Evolutionary conservation across 2,329 filamentous ascomycete genomes (phyloP), one percentile per base, ranked within the genome.

Genomic region (Phoma sp.): DNA sequence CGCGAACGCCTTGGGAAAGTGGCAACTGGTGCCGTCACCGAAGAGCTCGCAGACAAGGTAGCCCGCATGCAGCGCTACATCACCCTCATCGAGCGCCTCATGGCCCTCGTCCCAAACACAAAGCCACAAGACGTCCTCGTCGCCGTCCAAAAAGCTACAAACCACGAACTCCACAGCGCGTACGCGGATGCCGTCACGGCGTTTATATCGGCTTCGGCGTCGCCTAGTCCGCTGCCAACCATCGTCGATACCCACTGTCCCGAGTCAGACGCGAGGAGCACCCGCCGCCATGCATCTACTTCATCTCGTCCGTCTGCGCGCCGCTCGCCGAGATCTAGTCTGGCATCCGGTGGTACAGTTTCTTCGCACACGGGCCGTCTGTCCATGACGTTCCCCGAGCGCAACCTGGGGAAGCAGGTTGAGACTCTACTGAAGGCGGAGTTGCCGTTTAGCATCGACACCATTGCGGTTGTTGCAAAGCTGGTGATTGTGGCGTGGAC

Each of bases 401-500:
- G 40, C 28, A 69, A 58, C 18, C 59, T 74, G 1, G 69, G 64
- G 0, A 59, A 52, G 37, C 57, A 67, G 40, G 28, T 69, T 6
- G 72, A 74, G 38, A 25, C 25, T 0, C 53, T 73, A 0, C 53
- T 74, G 5, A 74, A 73, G 47, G 18, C 45, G 0, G 57, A 64
- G 0, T 30, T 73, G 7, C 70, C 72, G 7, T 51, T 73, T 9
- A 56, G 60, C 34, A 45, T 74, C 2, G 47, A 61, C 7, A 64
- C 32, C 1, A 47, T 73, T 9, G 67, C 66, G 0, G 47, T 40
- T 29, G 64, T 74, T 0, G 67, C 68, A 11, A 37, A 68, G 7
- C 45, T 73, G 48, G 61, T 74, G 17, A 14, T 73, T 37, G 70
- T 69, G 6, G 72, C 69, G 1, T 74, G 72, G 72, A 69, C 68